Percentiles rank a stretch among this genome's conserved stretches.
Conservation (phyloP, 306 rosid genomes). For the Neltuma alba region DNA sequence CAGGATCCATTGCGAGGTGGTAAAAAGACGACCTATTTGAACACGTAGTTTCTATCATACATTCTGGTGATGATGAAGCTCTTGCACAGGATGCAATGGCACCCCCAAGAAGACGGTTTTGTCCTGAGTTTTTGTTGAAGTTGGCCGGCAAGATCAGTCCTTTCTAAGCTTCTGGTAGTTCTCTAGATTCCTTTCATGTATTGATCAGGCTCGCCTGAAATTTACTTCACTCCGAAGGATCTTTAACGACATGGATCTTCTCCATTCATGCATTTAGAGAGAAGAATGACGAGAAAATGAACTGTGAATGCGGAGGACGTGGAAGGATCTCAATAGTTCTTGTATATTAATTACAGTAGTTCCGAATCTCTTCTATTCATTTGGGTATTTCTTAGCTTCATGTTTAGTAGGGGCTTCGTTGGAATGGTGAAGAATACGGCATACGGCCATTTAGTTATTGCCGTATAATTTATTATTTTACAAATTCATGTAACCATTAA, state of each 20-base stretch:
- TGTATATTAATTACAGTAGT: not conserved
- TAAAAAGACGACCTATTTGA: constrained; percentile 76
- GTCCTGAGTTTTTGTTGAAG: constrained; percentile 79
- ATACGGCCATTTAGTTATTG: not conserved
- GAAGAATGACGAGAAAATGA: no score
- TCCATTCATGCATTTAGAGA: no score
- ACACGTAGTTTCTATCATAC: constrained; percentile 61
- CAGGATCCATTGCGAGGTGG: constrained; percentile 99
- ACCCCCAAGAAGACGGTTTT: constrained; percentile 73
- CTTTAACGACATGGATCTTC: no score
- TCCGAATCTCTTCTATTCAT: not conserved
- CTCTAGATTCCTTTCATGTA: constrained; percentile 15
- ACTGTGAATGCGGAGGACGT: no score
- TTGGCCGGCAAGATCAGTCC: constrained; percentile 82
- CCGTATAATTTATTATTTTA: not conserved
- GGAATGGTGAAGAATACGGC: not conserved
- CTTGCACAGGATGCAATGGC: constrained; percentile 66
- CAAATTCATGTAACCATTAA: not conserved
- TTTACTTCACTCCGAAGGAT: no score
- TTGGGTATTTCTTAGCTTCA: not conserved
- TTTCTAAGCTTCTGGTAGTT: constrained; percentile 45
- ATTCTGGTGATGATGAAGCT: constrained; percentile 71
- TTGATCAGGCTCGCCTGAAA: not conserved
- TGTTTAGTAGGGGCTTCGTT: not conserved
- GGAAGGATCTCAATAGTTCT: no score